phyloP scores from a whole-genome alignment of 2,329 filamentous ascomycete genomes.

The Huntiella savannae region DNA sequence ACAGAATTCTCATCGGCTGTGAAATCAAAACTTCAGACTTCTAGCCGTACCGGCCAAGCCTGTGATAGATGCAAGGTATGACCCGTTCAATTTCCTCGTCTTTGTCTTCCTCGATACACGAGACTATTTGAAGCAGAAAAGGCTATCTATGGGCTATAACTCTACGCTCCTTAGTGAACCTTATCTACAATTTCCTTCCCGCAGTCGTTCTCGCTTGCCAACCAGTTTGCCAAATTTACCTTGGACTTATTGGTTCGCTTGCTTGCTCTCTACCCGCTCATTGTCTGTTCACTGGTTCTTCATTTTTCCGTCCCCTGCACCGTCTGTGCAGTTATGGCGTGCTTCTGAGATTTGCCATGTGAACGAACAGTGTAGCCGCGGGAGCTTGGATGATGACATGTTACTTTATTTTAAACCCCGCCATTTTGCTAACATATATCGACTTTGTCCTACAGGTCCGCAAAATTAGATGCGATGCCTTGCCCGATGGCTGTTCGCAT shows the following conservation, averaged over 20 bases:
- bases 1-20: constrained; percentile 35
- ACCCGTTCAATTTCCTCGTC: no score
- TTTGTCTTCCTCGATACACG: no score
- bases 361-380: no score
- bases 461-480: constrained; percentile 73
- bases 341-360: constrained; percentile 24
- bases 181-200: background rate
- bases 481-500: constrained; percentile 63
- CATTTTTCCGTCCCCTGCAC: background rate
- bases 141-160: no score
- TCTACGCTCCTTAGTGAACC: background rate
- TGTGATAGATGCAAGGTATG: constrained; percentile 63
- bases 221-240: no score
- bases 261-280: background rate
- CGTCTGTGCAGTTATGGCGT: background rate
- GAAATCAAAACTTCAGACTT: constrained; percentile 35
- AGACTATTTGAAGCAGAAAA: no score
- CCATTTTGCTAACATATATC: background rate
- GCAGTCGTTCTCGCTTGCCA: background rate
- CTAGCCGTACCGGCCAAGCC: constrained; percentile 57
- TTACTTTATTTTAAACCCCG: no score
- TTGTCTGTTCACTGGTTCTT: background rate
- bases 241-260: no score
- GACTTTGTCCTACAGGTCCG: constrained; percentile 27
- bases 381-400: no score